Evolutionary conservation across 129 eudicot species (phyloP), one percentile per base, ranked within the genome.

Genomic region (Deinandra increscens): DNA sequence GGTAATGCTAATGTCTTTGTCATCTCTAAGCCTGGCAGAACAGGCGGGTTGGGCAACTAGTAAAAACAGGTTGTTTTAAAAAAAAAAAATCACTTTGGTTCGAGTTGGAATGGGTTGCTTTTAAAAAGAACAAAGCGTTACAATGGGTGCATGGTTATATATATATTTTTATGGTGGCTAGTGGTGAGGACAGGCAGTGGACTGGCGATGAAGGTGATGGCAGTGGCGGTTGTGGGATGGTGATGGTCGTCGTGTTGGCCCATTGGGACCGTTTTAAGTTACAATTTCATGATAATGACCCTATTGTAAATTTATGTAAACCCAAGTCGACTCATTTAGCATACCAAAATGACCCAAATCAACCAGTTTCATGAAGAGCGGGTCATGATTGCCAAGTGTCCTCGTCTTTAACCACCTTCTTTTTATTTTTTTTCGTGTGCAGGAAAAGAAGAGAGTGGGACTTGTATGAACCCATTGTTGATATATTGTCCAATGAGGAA

Each of bases 361-460:
- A 17, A 49, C 22, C 3, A 17, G 17, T 6, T 7, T 49, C 3
- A 15, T 49, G 23, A 17, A 17, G 23, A 49, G 15, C 2, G 56
- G 15, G 56, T 7, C 11, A 49, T n/a, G n/a, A n/a, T n/a, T n/a
- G n/a, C n/a, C n/a, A n/a, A n/a, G n/a, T n/a, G n/a, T n/a, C n/a
- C n/a, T n/a, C n/a, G n/a, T n/a, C n/a, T n/a, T n/a, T n/a, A n/a
- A n/a, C n/a, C n/a, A n/a, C n/a, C n/a, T n/a, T n/a, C n/a, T n/a
- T n/a, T n/a, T n/a, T n/a, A n/a, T n/a, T n/a, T n/a, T n/a, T n/a
- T n/a, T n/a, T n/a, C n/a, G n/a, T 68, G 36, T 83, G 48, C 80
- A 93, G 98, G 87, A 93, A 89, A 76, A 89, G 95, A 74, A 89
- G 83, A 75, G 97, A 93, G 76, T 84, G 96, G 95, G 98, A 93